These are phyloP conservation scores for Aspergillus bertholletiae DNA, from an alignment of 495 filamentous ascomycete genomes.

Conservation along the genomic window DNA sequence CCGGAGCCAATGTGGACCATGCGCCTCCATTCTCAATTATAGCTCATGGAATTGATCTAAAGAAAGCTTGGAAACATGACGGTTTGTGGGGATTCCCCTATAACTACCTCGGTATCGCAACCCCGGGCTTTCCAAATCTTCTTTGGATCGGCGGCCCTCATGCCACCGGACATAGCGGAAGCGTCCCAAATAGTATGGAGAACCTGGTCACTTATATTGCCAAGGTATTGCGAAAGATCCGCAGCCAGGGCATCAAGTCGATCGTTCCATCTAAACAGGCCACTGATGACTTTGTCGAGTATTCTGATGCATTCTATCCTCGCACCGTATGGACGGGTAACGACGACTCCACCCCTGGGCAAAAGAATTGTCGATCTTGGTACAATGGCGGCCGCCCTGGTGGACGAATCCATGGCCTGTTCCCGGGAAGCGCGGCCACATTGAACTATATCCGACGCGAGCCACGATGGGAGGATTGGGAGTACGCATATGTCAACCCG, in stretches of 20 bases:
- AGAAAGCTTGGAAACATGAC: constrained; percentile 46
- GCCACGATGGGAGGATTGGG: constrained; percentile 71
- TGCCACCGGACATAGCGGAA: constrained; percentile 46
- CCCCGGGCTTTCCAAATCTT: constrained; percentile 64
- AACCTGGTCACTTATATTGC: constrained; percentile 57
- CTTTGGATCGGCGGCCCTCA: constrained; percentile 52
- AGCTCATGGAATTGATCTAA: constrained; percentile 47
- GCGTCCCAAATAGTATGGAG: constrained; percentile 51
- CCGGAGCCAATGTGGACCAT: constrained; percentile 59
- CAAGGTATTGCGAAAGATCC: constrained; percentile 60
- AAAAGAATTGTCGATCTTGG: constrained; percentile 64
- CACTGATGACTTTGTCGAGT: constrained; percentile 60
- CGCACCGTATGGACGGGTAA: constrained; percentile 53
- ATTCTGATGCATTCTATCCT: constrained; percentile 59
- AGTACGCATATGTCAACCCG: constrained; percentile 52
- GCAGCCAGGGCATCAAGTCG: constrained; percentile 60
- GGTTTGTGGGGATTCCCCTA: constrained; percentile 57
- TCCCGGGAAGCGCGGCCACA: constrained; percentile 62
- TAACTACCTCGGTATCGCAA: constrained; percentile 60
- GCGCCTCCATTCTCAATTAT: constrained; percentile 58
- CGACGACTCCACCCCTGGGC: constrained; percentile 17
- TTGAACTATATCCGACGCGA: constrained; percentile 53
- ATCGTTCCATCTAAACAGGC: constrained; percentile 51
- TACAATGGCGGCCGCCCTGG: constrained; percentile 62
- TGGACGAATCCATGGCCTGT: constrained; percentile 56